These are phyloP conservation scores for Madurella fahalii DNA, from an alignment of 2,329 filamentous ascomycete genomes.

Conservation along the genomic window DNA sequence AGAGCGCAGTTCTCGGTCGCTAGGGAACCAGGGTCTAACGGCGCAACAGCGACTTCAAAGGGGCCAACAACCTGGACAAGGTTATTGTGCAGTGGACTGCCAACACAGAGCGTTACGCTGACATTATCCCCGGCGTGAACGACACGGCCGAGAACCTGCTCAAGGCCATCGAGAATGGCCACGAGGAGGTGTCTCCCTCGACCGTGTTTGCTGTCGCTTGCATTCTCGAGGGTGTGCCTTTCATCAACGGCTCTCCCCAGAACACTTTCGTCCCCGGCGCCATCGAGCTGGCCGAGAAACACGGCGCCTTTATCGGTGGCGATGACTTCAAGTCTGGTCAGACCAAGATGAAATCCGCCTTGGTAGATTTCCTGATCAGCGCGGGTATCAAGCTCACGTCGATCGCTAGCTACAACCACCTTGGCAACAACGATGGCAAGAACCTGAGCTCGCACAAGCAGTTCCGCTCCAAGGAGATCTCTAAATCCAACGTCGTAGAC, in stretches of 20 bases:
- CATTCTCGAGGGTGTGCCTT: conserved; percentile 83
- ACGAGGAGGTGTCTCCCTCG: conserved; percentile 89
- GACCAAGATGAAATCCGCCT: conserved; percentile 99
- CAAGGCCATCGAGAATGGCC: conserved; percentile 78
- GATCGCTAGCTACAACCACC: conserved; percentile 98
- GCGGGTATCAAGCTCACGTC: conserved; percentile 98
- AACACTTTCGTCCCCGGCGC: conserved; percentile 97
- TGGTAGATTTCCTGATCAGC: conserved; percentile 97
- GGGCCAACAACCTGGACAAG: conserved; percentile 79
- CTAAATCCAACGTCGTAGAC: conserved; percentile 98
- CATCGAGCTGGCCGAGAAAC: conserved; percentile 80
- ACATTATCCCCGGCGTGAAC: conserved; percentile 83
- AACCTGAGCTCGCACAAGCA: conserved; percentile 96
- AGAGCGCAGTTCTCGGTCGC: background rate
- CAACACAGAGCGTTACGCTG: conserved; percentile 96
- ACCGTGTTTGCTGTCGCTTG: conserved; percentile 94
- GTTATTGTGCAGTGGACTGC: conserved; percentile 98
- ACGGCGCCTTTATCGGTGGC: conserved; percentile 87
- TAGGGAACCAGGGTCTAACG: conserved; percentile 14
- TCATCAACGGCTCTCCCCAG: conserved; percentile 99
- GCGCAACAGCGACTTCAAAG: conserved; percentile 73
- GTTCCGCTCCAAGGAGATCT: conserved; percentile 99
- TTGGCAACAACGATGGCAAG: conserved; percentile 99
- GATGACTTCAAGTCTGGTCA: conserved; percentile 99
- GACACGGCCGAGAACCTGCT: conserved; percentile 94